phyloP scores from a whole-genome alignment of 768 basidiomycete species.

The Grammothele lineata region DNA sequence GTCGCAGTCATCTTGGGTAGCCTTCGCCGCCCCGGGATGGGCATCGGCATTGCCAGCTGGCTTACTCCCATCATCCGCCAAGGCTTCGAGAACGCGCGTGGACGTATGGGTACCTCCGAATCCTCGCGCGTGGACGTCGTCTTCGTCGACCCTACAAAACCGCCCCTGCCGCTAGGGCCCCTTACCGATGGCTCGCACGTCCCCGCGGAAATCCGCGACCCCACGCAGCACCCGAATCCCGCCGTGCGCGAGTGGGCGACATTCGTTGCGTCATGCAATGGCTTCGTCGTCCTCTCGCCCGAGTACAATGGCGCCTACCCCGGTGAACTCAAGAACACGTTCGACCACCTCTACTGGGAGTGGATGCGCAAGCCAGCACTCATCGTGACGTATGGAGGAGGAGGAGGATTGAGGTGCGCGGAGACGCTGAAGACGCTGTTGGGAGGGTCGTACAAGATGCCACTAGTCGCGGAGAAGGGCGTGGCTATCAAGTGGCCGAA shows the following conservation, averaged over 20 bases:
- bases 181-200: slow-evolving; percentile 25
- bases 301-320: slow-evolving; percentile 40
- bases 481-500: slow-evolving; percentile 17
- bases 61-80: slow-evolving; percentile 13
- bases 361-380: slow-evolving; percentile 31
- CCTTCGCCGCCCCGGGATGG: slow-evolving; percentile 20
- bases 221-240: slow-evolving; percentile 25
- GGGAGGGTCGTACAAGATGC: slow-evolving; percentile 20
- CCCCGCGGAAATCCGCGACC: slow-evolving; percentile 23
- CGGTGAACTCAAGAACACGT: slow-evolving; percentile 34
- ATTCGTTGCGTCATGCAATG: slow-evolving; percentile 26
- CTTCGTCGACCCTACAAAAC: slow-evolving; percentile 21
- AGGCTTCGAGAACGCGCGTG: slow-evolving; percentile 17
- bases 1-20: slow-evolving; percentile 23
- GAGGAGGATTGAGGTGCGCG: slow-evolving; percentile 28
- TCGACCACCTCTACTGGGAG: slow-evolving; percentile 38
- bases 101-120: no score
- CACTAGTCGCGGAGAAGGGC: slow-evolving; percentile 8
- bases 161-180: slow-evolving; percentile 26
- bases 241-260: slow-evolving; percentile 29
- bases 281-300: slow-evolving; percentile 34
- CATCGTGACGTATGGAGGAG: slow-evolving; percentile 32
- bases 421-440: slow-evolving; percentile 27
- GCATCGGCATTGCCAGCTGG: slow-evolving; percentile 21
- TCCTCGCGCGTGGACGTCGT: slow-evolving; percentile 14